Conservation (phyloP, 1,139 yeast genomes). For the Yamadazyma atmosphaerica region DNA sequence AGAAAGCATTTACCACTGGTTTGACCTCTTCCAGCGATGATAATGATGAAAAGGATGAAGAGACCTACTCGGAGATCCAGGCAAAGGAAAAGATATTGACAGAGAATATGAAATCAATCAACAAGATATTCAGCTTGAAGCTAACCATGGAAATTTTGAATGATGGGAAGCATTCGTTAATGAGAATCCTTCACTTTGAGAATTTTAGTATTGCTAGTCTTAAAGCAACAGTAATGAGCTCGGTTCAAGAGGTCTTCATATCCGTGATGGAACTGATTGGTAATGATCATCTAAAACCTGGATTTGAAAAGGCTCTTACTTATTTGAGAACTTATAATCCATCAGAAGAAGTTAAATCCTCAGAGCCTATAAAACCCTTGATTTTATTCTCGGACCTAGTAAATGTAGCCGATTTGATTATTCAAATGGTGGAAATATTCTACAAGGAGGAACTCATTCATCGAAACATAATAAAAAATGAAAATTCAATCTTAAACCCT, state of each 20-base stretch:
- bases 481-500: constrained; percentile 75
- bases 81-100: constrained; percentile 46
- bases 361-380: constrained; percentile 68
- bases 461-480: constrained; percentile 61
- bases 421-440: constrained; percentile 90
- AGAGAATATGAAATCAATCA: constrained; percentile 43
- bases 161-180: constrained; percentile 37
- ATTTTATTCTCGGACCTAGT: constrained; percentile 87
- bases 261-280: constrained; percentile 67
- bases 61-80: constrained; percentile 39
- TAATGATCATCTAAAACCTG: constrained; percentile 69
- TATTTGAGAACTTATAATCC: constrained; percentile 75
- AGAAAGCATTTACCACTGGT: constrained; percentile 56
- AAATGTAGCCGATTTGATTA: constrained; percentile 87
- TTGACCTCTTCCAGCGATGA: constrained; percentile 16
- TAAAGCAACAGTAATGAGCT: constrained; percentile 29
- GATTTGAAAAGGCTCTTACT: constrained; percentile 77
- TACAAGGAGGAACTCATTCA: constrained; percentile 80
- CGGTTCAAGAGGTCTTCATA: constrained; percentile 62
- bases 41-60: constrained; percentile 16
- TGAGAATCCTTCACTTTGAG: constrained; percentile 34
- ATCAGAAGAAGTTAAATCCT: constrained; percentile 12
- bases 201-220: constrained; percentile 35
- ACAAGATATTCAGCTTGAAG: constrained; percentile 42
- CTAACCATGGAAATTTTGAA: constrained; percentile 39